A percentile compares a stretch with the other conserved stretches of the same genome.
Conservation (phyloP, 2,329 filamentous ascomycete species). For the Cercospora sojina region DNA sequence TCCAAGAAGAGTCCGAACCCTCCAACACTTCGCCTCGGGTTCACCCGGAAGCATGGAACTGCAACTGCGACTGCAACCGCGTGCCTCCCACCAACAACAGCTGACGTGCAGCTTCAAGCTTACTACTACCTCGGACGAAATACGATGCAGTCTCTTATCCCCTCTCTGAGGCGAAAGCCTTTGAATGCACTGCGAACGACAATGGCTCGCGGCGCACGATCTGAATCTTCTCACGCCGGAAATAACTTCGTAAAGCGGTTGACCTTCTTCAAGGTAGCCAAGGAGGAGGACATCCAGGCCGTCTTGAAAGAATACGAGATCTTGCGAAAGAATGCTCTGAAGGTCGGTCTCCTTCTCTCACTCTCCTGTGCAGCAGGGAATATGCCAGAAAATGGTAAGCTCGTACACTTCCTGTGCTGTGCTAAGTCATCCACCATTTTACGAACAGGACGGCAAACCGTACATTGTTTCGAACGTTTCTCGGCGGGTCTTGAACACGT, state of each 20-base stretch:
- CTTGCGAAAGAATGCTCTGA: slow-evolving; percentile 45
- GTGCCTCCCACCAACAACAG: neutral
- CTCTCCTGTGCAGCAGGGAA: neutral
- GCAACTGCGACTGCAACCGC: neutral
- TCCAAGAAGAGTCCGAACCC: neutral
- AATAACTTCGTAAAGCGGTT: slow-evolving; percentile 46
- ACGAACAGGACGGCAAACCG: slow-evolving; percentile 62
- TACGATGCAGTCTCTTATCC: slow-evolving; percentile 1
- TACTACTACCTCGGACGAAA: neutral
- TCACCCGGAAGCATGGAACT: neutral
- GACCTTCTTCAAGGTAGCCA: slow-evolving; percentile 55
- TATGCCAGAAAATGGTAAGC: neutral
- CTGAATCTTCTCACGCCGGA: slow-evolving; percentile 20
- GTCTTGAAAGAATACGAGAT: slow-evolving; percentile 49
- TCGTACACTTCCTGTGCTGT: neutral
- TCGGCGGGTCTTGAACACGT: slow-evolving; percentile 30
- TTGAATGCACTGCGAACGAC: neutral
- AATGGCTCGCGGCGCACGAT: neutral
- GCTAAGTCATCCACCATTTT: neutral
- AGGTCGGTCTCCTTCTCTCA: slow-evolving; percentile 34
- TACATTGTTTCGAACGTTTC: slow-evolving; percentile 59
- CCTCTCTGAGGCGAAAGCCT: neutral
- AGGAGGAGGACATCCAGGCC: slow-evolving; percentile 46
- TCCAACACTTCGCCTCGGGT: neutral
- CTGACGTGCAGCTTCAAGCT: slow-evolving; percentile 1